Base-by-base conservation (phyloP, 805 yeast genomes). In the Tetrapisispora iriomotensis region DNA sequence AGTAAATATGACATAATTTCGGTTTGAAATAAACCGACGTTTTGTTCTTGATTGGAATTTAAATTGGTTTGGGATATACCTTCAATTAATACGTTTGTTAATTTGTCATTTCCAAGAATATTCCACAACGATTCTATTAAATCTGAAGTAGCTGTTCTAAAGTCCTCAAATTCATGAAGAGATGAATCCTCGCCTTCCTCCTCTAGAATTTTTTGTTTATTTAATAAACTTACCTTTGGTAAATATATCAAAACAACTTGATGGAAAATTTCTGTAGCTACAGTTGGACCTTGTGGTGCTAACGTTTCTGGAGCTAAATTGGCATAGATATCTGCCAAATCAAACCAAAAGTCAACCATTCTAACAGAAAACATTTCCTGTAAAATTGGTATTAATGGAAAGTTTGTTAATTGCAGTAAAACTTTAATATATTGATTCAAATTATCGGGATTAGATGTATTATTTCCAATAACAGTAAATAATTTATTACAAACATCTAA, bases 101-200 rank as follows among this genome's bases (percentile, higher is more conserved):
- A 45, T 34, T 58, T 51, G 32, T 51, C 54, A 38, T 60, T 56
- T 28, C 82, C 84, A 27, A 85, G 66, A 5, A 83, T 65, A 1
- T 86, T 74, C 64, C 80, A 84, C 1, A 80, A 60, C 0, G 75
- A 66, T 39, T 86, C 92, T 46, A 84, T 74, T 28, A 88, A 67
- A 48, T 92, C 97, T 1, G 80, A 72, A 8, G 82, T 80, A 44
- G 82, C 90, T 24, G 74, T 63, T 48, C 96, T 70, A 58, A 76
- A 90, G 20, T 75, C 70, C 18, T 61, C 60, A 50, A 87, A 84
- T 46, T 81, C 94, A 40, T 58, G 55, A 4, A 56, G 20, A 12
- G 46, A 35, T 6, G 56, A 40, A 17, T 43, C 53, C 18, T 51
- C 51, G 14, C 48, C 50, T 7, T 51, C 50, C 5, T 57, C 53